Base-by-base conservation (phyloP, 2,329 filamentous ascomycete genomes). In the Lecanosticta acicola region DNA sequence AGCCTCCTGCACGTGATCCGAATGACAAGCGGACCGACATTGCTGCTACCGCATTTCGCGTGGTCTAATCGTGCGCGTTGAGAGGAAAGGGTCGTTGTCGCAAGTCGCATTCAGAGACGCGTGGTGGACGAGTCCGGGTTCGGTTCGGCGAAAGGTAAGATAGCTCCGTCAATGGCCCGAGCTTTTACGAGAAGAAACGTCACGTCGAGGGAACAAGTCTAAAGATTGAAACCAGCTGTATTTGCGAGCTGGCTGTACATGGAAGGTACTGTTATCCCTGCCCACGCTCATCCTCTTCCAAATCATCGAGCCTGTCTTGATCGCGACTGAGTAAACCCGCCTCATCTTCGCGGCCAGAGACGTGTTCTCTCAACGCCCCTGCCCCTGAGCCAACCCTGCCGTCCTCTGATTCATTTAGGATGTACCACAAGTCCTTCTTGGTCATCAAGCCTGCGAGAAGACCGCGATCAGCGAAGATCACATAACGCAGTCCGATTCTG, bases 381-480 rank as follows among this genome's bases (percentile, higher is more conserved):
- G 58, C 54, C 8, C 59, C 65, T 34, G 53, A 57, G 4, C 53
- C 60, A 16, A 60, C 64, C 38, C 45, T 41, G 29, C 43, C 55
- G 43, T 35, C 50, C 49, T 44, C 56, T 79, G 80, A 81, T 34
- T 84, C 87, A 62, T 95, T 88, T 37, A 97, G 74, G 32, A 97
- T 82, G 66, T 87, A 90, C 87, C 90, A 97, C 26, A 94, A 83
- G 68, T 98, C 93, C 72, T 98, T 98, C 73, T 97, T 97, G 16
- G 93, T 98, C 56, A 97, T 71, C 39, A 98, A 67, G 0, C 93
- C 93, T 65, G 87, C 83, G 32, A 98, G 70, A 40, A 80, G 79
- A 16, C 93, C 93, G 39, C 83, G 79, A 55, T 96, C 87, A 32
- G 80, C 81, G 64, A 97, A 94, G 2, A 97, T 71, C 3, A 98